Percentiles rank a stretch among this genome's conserved stretches.
Conservation (phyloP, 306 rosid genomes). For the Trichosanthes cucumerina region DNA sequence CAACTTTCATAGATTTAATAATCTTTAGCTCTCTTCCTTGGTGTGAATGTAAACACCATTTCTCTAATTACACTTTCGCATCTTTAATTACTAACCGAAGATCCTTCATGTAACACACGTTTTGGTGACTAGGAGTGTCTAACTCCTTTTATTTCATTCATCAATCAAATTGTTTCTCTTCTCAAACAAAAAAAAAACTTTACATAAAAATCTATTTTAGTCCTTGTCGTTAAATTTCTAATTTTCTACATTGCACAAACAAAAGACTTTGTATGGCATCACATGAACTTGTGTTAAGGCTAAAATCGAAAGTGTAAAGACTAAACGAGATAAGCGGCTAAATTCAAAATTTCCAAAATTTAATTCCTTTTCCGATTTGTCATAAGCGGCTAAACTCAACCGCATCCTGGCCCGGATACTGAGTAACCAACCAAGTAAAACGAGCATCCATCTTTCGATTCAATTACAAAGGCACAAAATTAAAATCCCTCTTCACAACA, state of each 20-base stretch:
- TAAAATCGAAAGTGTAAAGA: background rate
- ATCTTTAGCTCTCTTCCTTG: too few relatives aligned
- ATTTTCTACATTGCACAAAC: background rate
- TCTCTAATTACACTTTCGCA: too few relatives aligned
- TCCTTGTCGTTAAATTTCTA: background rate
- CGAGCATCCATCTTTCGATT: background rate
- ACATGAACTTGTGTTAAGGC: background rate
- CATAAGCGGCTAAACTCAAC: background rate
- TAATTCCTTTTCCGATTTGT: background rate
- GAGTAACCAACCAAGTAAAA: background rate
- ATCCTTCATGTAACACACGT: too few relatives aligned
- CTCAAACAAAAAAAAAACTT: background rate
- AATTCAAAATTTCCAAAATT: background rate
- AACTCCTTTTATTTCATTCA: too few relatives aligned
- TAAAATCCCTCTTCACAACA: background rate
- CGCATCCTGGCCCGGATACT: background rate
- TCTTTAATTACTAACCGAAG: too few relatives aligned
- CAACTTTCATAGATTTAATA: too few relatives aligned
- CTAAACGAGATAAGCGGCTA: background rate
- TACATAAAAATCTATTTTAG: background rate
- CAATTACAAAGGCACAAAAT: background rate
- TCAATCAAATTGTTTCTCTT: too few relatives aligned
- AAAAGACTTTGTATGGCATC: background rate
- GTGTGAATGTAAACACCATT: too few relatives aligned
- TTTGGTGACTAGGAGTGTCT: too few relatives aligned